Base-by-base conservation (phyloP, 805 yeast genomes). In the Ascoidea rubescens region DNA sequence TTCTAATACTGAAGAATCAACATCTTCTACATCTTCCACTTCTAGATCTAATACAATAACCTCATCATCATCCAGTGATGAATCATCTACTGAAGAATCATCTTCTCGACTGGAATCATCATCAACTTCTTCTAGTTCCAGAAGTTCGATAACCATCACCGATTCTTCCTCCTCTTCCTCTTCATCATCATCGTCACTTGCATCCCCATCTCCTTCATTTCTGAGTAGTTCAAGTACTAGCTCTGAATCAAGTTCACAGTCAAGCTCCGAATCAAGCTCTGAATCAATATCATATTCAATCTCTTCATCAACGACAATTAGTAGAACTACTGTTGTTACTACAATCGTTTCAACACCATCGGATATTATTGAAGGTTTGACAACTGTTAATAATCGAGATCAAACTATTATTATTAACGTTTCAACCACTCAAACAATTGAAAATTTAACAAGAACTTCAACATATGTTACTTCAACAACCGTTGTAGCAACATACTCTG, bases 361-460 rank as follows among this genome's bases (percentile, higher is more conserved):
- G 5, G 7, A n/a, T 16, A 45, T 45, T 45, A 16, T 31, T 17
- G 47, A 31, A 17, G n/a, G n/a, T n/a, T n/a, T n/a, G n/a, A 45
- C 47, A 16, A 31, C 53, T 8, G 31, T 50, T 28, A 32, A 46
- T n/a, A 32, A 52, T 28, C 44, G 31, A 28, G 55, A 33, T 21
- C 53, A 32, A 45, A 66, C 71, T 1, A 60, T 65, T 32, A 53
- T 66, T 5, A 56, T 68, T 21, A 59, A 64, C 31, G 67, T 71
- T 4, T 62, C 64, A 5, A 66, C 72, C 0, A 53, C 69, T 1
- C 58, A 64, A 50, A 58, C 63, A 1, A 61, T 71, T 0, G 60
- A 67, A 51, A 59, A 59, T 5, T 60, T 60, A 47, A 55, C 68
- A 0, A 65, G 71, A 0, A 53, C 66, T 4, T 50, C 57, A 2